Base-by-base conservation (phyloP, 2,329 filamentous ascomycete species). In the Teratosphaeria epicoccoides region DNA sequence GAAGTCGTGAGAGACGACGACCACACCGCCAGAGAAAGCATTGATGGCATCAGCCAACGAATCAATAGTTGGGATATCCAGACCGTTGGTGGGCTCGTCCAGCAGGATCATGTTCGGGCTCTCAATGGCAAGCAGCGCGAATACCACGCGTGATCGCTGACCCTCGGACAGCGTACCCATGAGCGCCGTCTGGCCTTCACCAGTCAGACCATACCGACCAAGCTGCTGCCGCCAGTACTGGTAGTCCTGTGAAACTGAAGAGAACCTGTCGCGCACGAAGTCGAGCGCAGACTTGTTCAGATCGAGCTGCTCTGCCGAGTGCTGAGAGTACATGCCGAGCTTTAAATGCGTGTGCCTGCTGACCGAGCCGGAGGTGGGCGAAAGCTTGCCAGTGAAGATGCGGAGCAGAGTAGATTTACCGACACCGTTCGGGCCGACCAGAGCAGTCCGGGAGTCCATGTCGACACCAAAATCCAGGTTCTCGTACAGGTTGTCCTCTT, bases 221-320 rank as follows among this genome's bases (percentile, higher is more conserved):
- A 98, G 87, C 76, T 95, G 89, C 74, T 96, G 91, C 68, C 93
- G 84, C 93, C 93, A 98, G 82, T 93, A 98, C 76, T 98, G 93
- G 78, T 95, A 95, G 70, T 98, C 93, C 71, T 98, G 93, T 50
- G 84, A 89, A 75, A 91, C 88, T 59, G 84, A 77, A 43, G 78
- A 72, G 76, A 95, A 97, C 78, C 91, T 95, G 75, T 97, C 91
- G 58, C 93, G 87, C 57, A 97, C 91, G 68, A 98, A 98, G 73
- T 98, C 94, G 50, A 98, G 82, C 7, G 93, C 84, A 45, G 89
- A 96, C 80, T 98, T 98, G 73, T 89, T 98, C 58, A 98, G 79
- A 71, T 98, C 93, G 49, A 98, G 87, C 77, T 97, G 93, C 73
- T 98, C 93, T 51, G 93, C 88, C 58, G 90, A 96, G 80, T 98